These are phyloP conservation scores for Sideroxylon spinosum DNA, from an alignment of 179 eudicot species.

Conservation along the genomic window DNA sequence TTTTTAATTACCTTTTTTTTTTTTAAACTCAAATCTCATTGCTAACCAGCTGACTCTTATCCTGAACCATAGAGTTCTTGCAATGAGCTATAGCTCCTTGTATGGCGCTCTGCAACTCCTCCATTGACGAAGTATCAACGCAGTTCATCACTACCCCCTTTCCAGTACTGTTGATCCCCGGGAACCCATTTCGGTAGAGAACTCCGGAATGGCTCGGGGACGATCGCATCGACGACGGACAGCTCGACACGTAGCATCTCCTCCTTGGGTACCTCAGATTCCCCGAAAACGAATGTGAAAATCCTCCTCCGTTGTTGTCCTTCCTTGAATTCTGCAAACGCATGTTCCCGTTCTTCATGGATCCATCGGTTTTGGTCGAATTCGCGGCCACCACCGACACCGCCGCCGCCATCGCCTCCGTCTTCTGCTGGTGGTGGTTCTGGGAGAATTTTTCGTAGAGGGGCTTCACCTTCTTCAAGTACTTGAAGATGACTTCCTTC, in stretches of 20 bases:
- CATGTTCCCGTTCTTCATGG: not conserved
- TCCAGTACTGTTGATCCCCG: conserved; percentile 19
- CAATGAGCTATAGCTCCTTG: conserved; percentile 96
- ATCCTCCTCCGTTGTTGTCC: not conserved
- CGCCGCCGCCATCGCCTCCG: not conserved
- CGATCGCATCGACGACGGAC: conserved; percentile 87
- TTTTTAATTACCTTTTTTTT: no score
- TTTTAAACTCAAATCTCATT: conserved; percentile 29
- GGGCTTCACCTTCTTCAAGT: conserved; percentile 78
- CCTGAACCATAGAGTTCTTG: conserved; percentile 74
- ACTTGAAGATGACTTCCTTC: conserved; percentile 66
- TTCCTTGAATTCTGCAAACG: not conserved
- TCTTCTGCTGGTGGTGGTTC: conserved; percentile 8
- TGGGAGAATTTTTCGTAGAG: conserved; percentile 64
- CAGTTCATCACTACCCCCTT: conserved; percentile 11
- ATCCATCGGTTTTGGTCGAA: not conserved
- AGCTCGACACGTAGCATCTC: conserved; percentile 53
- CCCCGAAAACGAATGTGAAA: conserved; percentile 64
- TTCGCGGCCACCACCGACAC: not conserved
- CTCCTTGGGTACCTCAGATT: conserved; percentile 43
- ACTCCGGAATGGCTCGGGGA: conserved; percentile 80
- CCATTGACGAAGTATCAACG: conserved; percentile 66
- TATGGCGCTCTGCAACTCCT: conserved; percentile 86
- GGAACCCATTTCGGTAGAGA: conserved; percentile 33
- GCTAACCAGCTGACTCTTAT: conserved; percentile 32